Evolutionary conservation across 805 yeast species (phyloP).

Genomic region (Yamadazyma philogaea): DNA sequence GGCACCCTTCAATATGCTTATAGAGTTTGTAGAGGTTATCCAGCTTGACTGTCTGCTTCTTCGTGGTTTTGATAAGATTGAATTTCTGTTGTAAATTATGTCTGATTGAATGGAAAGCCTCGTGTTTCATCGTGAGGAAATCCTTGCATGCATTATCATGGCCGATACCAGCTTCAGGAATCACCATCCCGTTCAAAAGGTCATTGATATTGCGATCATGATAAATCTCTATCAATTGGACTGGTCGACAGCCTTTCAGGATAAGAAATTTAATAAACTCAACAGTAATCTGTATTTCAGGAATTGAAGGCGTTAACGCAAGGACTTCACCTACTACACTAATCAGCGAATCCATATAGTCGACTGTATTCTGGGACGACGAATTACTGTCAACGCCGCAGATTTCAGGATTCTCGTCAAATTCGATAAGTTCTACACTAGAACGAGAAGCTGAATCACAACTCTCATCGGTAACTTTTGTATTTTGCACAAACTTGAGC

Average conservation of each 20-base stretch:
- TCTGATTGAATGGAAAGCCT: constrained; percentile 25
- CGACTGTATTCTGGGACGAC: background rate
- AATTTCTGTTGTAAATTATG: constrained; percentile 22
- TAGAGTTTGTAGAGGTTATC: constrained; percentile 12
- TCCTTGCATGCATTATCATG: background rate
- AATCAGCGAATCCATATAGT: background rate
- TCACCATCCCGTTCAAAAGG: constrained; percentile 17
- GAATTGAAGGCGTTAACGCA: constrained; percentile 13
- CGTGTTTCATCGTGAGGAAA: constrained; percentile 7
- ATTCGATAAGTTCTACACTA: background rate
- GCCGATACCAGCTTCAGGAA: constrained; percentile 2
- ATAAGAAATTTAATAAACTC: constrained; percentile 24
- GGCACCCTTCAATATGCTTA: constrained; percentile 16
- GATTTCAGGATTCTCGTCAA: constrained; percentile 2
- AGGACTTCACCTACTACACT: background rate
- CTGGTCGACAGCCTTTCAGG: constrained; percentile 12
- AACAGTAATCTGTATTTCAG: constrained; percentile 23
- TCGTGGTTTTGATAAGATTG: constrained; percentile 24
- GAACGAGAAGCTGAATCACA: background rate
- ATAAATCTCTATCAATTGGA: constrained; percentile 22
- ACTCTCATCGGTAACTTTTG: background rate
- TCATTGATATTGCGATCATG: constrained; percentile 16
- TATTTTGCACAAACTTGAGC: background rate
- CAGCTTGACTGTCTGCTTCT: constrained; percentile 22
- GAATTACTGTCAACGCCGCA: background rate